Base-by-base conservation (phyloP, 2,329 filamentous ascomycete genomes). In the Fusarium circinatum region DNA sequence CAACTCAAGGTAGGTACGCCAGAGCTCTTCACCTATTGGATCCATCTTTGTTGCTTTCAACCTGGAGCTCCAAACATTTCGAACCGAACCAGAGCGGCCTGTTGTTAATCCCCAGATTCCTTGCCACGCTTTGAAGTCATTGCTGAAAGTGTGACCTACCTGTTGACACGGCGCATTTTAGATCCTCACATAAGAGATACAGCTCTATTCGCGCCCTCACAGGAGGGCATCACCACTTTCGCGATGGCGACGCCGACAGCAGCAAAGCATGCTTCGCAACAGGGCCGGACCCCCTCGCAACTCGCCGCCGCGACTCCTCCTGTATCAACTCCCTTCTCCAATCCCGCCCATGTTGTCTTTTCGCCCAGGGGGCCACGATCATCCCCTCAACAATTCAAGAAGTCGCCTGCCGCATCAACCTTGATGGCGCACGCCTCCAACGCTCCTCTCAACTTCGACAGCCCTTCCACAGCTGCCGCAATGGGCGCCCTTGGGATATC, bases 281-380 rank as follows among this genome's bases (percentile, higher is more conserved):
- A 85, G 74, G 83, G 83, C 34, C 82, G 83, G 42, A 85, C 84
- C 15, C 84, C 86, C 47, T 89, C 88, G 20, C 87, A 89, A 74
- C 80, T 86, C 65, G 84, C 87, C 6, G 88, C 83, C 10, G 89
- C 88, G 7, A 92, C 90, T 11, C 90, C 90, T 20, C 89, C 90
- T n/a, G 90, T 90, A 30, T 91, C 90, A 41, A 92, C 90, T 4
- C 90, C 90, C 20, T 92, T 92, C 81, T 91, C 89, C 65, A 87
- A 89, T 42, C 84, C 86, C 48, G 85, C 85, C 4, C 86, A 88
- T 58, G 85, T 86, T n/a, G 89, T 86, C 41, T 89, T 91, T 78
- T 91, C 90, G 5, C 90, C 90, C 8, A 85, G 83, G 34, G 89
- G 85, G 38, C 87, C 84, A 15, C 85, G 86, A 57, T 90, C 89